phyloP scores from a whole-genome alignment of 1,284 basidiomycete species.

The Vanrija sp. region DNA sequence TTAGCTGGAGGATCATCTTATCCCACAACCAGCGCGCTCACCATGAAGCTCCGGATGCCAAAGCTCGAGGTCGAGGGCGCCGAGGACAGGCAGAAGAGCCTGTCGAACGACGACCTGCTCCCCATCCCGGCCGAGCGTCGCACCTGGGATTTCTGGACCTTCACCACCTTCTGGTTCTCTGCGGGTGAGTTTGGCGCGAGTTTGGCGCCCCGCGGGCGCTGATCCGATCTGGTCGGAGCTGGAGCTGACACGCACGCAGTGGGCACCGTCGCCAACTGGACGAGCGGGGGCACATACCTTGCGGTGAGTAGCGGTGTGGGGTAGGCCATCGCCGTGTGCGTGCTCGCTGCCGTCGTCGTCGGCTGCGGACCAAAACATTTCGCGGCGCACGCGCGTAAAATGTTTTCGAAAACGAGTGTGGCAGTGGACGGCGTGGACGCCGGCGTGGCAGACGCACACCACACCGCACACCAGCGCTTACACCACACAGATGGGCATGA shows the following conservation, averaged over 20 bases:
- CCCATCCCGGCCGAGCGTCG: slow-evolving; percentile 24
- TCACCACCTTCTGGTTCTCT: slow-evolving; percentile 31
- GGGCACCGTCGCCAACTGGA: slow-evolving; percentile 30
- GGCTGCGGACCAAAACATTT: too few relatives aligned
- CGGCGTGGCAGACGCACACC: background rate
- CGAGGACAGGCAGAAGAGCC: slow-evolving; percentile 13
- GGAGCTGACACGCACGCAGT: background rate
- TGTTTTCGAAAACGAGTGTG: too few relatives aligned
- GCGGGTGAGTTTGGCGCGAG: slow-evolving; percentile 14
- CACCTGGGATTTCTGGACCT: slow-evolving; percentile 34
- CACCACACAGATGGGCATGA: slow-evolving; percentile 22
- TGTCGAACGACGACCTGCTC: slow-evolving; percentile 39
- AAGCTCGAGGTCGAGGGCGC: slow-evolving; percentile 25
- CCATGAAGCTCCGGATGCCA: slow-evolving; percentile 14
- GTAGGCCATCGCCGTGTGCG: background rate
- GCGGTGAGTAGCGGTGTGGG: slow-evolving; percentile 10
- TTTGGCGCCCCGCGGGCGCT: background rate
- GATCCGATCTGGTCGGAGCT: background rate
- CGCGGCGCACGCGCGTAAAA: too few relatives aligned
- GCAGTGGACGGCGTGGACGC: background rate
- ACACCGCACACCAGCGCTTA: too few relatives aligned
- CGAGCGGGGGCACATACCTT: slow-evolving; percentile 25
- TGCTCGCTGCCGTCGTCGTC: background rate
- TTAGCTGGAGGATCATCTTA: background rate
- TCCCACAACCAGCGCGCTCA: background rate